Evolutionary conservation across 2,329 filamentous ascomycete species (phyloP).

Genomic region (Elsinoe australis): DNA sequence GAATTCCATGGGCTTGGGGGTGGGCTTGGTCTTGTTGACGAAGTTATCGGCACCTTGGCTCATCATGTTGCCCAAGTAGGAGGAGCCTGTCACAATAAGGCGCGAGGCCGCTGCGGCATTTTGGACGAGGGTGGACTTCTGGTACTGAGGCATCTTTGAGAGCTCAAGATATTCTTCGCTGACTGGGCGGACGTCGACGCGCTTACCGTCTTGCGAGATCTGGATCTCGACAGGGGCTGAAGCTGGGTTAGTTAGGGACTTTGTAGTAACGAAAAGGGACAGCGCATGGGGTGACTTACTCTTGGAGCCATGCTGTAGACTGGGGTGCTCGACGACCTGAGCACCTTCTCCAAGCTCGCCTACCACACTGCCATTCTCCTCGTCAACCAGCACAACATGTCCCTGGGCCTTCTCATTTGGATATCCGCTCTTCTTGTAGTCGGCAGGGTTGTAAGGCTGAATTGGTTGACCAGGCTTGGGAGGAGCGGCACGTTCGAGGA

Average conservation of each 20-base stretch:
- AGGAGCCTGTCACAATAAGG: slow-evolving; percentile 81
- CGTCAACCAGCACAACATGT: slow-evolving; percentile 85
- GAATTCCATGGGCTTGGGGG: slow-evolving; percentile 77
- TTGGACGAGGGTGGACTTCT: slow-evolving; percentile 75
- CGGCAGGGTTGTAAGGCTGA: slow-evolving; percentile 66
- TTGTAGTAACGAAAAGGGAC: slow-evolving; percentile 5
- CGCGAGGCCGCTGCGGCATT: slow-evolving; percentile 83
- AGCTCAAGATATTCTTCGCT: slow-evolving; percentile 65
- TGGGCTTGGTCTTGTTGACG: slow-evolving; percentile 70
- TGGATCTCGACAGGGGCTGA: slow-evolving; percentile 72
- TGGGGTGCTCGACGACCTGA: slow-evolving; percentile 67
- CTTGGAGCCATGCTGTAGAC: slow-evolving; percentile 80
- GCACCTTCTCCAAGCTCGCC: slow-evolving; percentile 82
- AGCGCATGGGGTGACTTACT: slow-evolving; percentile 46
- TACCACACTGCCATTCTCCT: slow-evolving; percentile 92
- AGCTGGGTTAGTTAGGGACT: slow-evolving; percentile 24
- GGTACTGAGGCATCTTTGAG: slow-evolving; percentile 83
- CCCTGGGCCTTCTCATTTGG: slow-evolving; percentile 48
- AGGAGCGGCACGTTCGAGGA: slow-evolving; percentile 73
- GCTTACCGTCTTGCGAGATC: slow-evolving; percentile 60
- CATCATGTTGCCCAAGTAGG: slow-evolving; percentile 69
- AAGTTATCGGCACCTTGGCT: slow-evolving; percentile 72
- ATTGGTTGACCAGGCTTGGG: slow-evolving; percentile 34
- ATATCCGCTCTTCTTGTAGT: slow-evolving; percentile 66
- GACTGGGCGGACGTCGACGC: slow-evolving; percentile 60